A percentile compares a stretch with the other conserved stretches of the same genome.
phyloP scores from a whole-genome alignment of 805 yeast genomes.

The Candida fluviatilis region DNA sequence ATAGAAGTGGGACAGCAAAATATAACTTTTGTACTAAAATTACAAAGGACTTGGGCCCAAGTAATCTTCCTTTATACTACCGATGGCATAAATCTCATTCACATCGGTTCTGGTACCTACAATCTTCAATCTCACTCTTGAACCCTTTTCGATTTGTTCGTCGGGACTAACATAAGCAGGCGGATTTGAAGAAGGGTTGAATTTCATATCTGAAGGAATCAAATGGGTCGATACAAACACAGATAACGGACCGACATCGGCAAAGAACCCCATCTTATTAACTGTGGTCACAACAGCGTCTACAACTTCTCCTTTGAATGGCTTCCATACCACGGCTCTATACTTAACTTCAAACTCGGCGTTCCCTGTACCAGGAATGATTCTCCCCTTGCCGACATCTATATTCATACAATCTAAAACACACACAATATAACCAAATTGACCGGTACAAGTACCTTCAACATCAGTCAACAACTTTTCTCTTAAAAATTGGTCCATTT shows the following conservation, averaged over 20 bases:
- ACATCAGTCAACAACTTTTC: slow-evolving; percentile 91
- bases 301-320: slow-evolving; percentile 97
- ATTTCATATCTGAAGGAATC: slow-evolving; percentile 90
- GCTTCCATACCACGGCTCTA: slow-evolving; percentile 96
- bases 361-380: slow-evolving; percentile 86
- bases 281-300: slow-evolving; percentile 95
- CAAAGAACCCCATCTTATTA: slow-evolving; percentile 92
- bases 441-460: slow-evolving; percentile 98
- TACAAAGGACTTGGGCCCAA: slow-evolving; percentile 69
- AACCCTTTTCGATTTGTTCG: slow-evolving; percentile 90
- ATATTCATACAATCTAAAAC: slow-evolving; percentile 92
- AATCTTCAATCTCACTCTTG: slow-evolving; percentile 88
- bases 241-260: slow-evolving; percentile 94
- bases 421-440: slow-evolving; percentile 95
- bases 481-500: slow-evolving; percentile 90
- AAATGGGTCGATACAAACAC: slow-evolving; percentile 93
- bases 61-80: slow-evolving; percentile 96
- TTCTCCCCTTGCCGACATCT: slow-evolving; percentile 91
- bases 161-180: slow-evolving; percentile 97
- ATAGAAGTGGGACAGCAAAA: too few relatives aligned
- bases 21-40: too few relatives aligned
- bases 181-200: slow-evolving; percentile 93
- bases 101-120: slow-evolving; percentile 98
- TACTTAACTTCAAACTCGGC: slow-evolving; percentile 97
- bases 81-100: slow-evolving; percentile 95